Percentiles rank a stretch among this genome's conserved stretches.
These are phyloP conservation scores for Ogataea chonburiensis DNA, from an alignment of 805 yeast species.

Conservation along the genomic window DNA sequence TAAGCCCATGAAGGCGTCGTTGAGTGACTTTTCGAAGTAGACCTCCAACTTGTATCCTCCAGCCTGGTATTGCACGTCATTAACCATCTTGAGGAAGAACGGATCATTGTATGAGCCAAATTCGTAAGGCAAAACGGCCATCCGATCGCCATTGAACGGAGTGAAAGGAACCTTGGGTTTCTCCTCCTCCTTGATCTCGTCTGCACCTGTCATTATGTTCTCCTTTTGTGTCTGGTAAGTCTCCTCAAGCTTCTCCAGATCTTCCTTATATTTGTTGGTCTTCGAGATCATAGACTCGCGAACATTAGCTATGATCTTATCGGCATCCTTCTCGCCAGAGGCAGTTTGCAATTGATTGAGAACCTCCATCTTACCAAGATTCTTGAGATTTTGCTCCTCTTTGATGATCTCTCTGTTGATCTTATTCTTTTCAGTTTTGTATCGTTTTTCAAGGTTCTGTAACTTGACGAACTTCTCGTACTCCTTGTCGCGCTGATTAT, in stretches of 20 bases:
- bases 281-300: slow-evolving; percentile 57
- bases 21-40: slow-evolving; percentile 73
- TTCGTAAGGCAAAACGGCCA: slow-evolving; percentile 48
- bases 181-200: slow-evolving; percentile 32
- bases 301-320: slow-evolving; percentile 50
- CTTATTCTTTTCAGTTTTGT: slow-evolving; percentile 64
- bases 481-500: slow-evolving; percentile 70
- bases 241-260: slow-evolving; percentile 42
- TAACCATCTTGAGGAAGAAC: slow-evolving; percentile 38
- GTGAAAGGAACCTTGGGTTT: slow-evolving; percentile 63
- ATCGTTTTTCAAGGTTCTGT: slow-evolving; percentile 70
- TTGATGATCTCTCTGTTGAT: slow-evolving; percentile 57
- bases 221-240: slow-evolving; percentile 30
- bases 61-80: slow-evolving; percentile 69
- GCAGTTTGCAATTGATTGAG: slow-evolving; percentile 46
- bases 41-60: slow-evolving; percentile 77
- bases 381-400: slow-evolving; percentile 46
- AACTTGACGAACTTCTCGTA: slow-evolving; percentile 57
- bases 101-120: slow-evolving; percentile 60
- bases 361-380: slow-evolving; percentile 52
- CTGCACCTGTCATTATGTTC: slow-evolving; percentile 25
- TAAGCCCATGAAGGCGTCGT: slow-evolving; percentile 87
- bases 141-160: slow-evolving; percentile 90
- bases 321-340: slow-evolving; percentile 35
- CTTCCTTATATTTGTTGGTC: slow-evolving; percentile 61